These are phyloP conservation scores for Hanseniaspora pseudoguilliermondii DNA, from an alignment of 805 yeast species.

Conservation along the genomic window DNA sequence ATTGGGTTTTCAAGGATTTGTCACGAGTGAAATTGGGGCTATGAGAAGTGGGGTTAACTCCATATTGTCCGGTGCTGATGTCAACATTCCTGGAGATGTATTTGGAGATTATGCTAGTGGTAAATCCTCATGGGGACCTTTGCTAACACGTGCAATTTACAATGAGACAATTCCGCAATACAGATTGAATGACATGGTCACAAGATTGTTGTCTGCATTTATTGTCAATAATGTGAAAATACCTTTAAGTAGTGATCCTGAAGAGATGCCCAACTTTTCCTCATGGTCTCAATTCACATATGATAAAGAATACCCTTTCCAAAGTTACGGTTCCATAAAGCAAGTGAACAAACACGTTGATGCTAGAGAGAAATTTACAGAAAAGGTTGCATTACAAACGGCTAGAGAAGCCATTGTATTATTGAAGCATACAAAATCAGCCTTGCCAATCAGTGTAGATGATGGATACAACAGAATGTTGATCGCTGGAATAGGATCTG, in stretches of 20 bases:
- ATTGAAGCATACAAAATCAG: constrained; percentile 39
- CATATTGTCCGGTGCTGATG: constrained; percentile 48
- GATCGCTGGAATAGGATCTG: constrained; percentile 44
- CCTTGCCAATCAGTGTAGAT: constrained; percentile 37
- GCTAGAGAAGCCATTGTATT: constrained; percentile 48
- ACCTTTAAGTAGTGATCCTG: constrained; percentile 30
- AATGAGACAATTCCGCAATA: constrained; percentile 43
- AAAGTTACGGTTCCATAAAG: constrained; percentile 40
- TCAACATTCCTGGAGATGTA: constrained; percentile 52
- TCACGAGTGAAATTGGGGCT: constrained; percentile 59
- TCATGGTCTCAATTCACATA: constrained; percentile 47
- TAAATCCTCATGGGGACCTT: constrained; percentile 45
- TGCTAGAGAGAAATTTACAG: constrained; percentile 37
- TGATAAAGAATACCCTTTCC: constrained; percentile 43
- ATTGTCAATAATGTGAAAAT: constrained; percentile 32
- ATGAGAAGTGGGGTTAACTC: constrained; percentile 46
- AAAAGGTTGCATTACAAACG: constrained; percentile 37
- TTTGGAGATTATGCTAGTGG: constrained; percentile 43
- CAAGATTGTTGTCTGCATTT: constrained; percentile 45
- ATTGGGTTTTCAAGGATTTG: constrained; percentile 54
- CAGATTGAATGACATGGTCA: constrained; percentile 50
- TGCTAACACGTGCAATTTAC: constrained; percentile 41
- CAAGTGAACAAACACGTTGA: constrained; percentile 45
- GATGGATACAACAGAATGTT: constrained; percentile 33
- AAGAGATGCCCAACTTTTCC: constrained; percentile 39